These are phyloP conservation scores for Termitomyces sp. DNA, from an alignment of 768 basidiomycete species.

Conservation along the genomic window DNA sequence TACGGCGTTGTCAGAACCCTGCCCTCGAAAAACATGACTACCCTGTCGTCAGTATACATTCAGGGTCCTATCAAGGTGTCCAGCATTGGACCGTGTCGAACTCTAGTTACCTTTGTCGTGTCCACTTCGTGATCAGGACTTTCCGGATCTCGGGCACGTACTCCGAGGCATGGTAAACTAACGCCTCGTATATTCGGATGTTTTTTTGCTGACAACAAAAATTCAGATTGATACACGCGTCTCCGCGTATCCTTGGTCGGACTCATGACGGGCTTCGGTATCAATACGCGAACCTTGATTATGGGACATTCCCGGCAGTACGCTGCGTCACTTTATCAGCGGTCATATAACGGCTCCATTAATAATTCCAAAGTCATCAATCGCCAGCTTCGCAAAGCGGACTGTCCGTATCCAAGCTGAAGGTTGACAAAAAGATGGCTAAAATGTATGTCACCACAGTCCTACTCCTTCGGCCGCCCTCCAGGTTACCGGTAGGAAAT, in stretches of 20 bases:
- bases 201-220: conserved; percentile 3
- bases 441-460: conserved; percentile 5
- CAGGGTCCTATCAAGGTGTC: neutral
- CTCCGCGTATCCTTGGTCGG: neutral
- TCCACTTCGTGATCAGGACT: neutral
- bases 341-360: conserved; percentile 7
- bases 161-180: conserved; percentile 1
- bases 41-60: neutral
- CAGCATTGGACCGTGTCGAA: neutral
- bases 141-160: neutral
- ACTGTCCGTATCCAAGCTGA: conserved; percentile 10
- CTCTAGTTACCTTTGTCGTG: neutral
- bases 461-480: conserved; percentile 10
- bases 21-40: conserved; percentile 1
- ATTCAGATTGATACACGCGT: neutral
- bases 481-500: conserved; percentile 7
- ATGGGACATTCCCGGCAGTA: conserved; percentile 1
- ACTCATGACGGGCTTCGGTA: neutral
- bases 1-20: neutral
- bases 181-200: neutral
- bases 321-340: conserved; percentile 1
- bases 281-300: conserved; percentile 3
- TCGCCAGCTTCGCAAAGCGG: conserved; percentile 2
- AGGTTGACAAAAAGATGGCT: conserved; percentile 9
- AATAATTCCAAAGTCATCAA: conserved; percentile 9